phyloP scores from a whole-genome alignment of 495 filamentous ascomycete genomes.

The Daldinia bambusicola region DNA sequence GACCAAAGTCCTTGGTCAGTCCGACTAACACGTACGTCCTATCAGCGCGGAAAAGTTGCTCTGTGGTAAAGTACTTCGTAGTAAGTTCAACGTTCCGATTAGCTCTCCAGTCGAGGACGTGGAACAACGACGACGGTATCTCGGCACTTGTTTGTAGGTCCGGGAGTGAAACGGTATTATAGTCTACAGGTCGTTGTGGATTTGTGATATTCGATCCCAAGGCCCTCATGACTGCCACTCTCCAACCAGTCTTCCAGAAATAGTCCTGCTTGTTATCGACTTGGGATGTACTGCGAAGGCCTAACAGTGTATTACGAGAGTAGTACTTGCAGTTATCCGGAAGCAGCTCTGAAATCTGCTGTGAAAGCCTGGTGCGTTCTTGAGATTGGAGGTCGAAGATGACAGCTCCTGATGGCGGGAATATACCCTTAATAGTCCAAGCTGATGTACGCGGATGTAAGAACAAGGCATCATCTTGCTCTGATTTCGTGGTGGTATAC shows the following conservation, averaged over 20 bases:
- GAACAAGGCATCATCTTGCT: slow-evolving; percentile 16
- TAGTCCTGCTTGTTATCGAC: neutral
- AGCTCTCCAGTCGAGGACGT: slow-evolving; percentile 54
- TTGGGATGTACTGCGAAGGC: neutral
- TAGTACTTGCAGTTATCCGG: slow-evolving; percentile 44
- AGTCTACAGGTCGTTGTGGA: neutral
- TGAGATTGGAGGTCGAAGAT: slow-evolving; percentile 50
- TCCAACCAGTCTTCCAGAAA: slow-evolving; percentile 31
- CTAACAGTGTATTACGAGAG: slow-evolving; percentile 23
- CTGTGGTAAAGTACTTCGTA: slow-evolving; percentile 30
- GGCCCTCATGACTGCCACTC: slow-evolving; percentile 37
- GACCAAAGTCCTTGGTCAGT: slow-evolving; percentile 66
- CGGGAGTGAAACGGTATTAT: slow-evolving; percentile 32
- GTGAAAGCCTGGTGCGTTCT: slow-evolving; percentile 35
- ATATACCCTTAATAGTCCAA: slow-evolving; percentile 45
- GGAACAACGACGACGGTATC: slow-evolving; percentile 28
- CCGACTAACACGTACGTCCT: slow-evolving; percentile 69
- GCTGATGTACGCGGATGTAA: slow-evolving; percentile 42
- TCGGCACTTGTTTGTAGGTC: slow-evolving; percentile 34
- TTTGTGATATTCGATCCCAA: slow-evolving; percentile 1
- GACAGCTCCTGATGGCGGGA: slow-evolving; percentile 31
- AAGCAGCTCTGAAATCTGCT: slow-evolving; percentile 35
- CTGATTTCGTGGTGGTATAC: slow-evolving; percentile 31
- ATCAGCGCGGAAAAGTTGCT: slow-evolving; percentile 46
- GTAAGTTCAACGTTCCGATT: slow-evolving; percentile 41